phyloP scores from a whole-genome alignment of 108 stramenopile genomes.

The Aureococcus anophagefferens region DNA sequence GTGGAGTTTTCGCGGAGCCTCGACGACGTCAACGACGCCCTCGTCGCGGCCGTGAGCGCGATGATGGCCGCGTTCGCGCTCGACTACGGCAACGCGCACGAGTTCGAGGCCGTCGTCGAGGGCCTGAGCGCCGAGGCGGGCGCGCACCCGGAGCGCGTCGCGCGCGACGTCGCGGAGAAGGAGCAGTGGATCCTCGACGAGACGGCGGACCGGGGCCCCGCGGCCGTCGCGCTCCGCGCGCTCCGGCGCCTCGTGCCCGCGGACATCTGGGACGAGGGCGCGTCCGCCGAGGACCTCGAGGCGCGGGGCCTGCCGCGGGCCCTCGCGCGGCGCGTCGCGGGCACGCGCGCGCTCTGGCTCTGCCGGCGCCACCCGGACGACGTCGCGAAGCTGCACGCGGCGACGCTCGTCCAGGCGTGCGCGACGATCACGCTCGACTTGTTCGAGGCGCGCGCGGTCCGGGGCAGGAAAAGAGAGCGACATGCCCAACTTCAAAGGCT shows the following conservation, averaged over 20 bases:
- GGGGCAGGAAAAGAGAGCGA: too few relatives aligned
- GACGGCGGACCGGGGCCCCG: neutral
- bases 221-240: neutral
- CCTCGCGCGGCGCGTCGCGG: neutral
- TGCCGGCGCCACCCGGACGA: neutral
- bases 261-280: neutral
- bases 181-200: neutral
- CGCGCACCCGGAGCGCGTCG: neutral
- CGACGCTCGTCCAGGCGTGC: neutral
- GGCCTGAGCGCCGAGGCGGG: neutral
- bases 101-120: neutral
- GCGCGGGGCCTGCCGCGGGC: neutral
- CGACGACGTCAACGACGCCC: neutral
- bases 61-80: neutral
- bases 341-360: neutral
- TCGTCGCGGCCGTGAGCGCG: neutral
- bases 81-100: neutral
- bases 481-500: too few relatives aligned
- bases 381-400: neutral
- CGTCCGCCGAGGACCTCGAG: neutral
- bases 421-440: neutral
- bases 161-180: neutral
- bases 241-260: neutral
- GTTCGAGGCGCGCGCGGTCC: neutral
- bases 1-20: too few relatives aligned